Evolutionary conservation across 1,139 yeast genomes (phyloP), one percentile per base, ranked within the genome.

Genomic region (Zhuliangozyma parablackwelliae): DNA sequence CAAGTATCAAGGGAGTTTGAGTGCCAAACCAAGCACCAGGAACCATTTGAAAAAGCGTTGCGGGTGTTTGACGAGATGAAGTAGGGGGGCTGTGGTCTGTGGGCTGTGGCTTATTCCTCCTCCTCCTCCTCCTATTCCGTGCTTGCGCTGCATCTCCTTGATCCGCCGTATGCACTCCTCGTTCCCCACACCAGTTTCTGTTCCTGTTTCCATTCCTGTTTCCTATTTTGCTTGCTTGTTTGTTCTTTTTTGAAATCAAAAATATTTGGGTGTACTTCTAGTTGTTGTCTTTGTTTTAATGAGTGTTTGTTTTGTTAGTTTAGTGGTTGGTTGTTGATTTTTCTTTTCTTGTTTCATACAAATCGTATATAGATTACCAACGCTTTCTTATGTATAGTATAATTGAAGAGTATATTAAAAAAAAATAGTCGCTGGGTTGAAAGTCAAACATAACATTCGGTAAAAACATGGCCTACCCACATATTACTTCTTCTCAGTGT

Each of bases 41-140:
- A 46, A 36, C 55, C 60, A 13, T 39, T 61, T 37, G 60, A 59
- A 42, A 58, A 53, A 39, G 53, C 63, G 6, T 50, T 61, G 37
- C 53, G 56, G 37, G 48, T 61, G 37, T 61, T 61, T 43, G 47
- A 38, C 26, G 31, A 34, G 11, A 12, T 20, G 7, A 35, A 38
- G 29, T 31, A 25, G 23, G 16, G 26, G 27, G 21, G 10, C 23
- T n/a, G n/a, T n/a, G n/a, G n/a, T n/a, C n/a, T n/a, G 7, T 10
- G 21, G 10, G 10, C 16, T 5, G 30, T 10, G 12, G 16, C 21
- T 9, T n/a, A 3, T 28, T 28, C 21, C 7, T 28, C 10, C 21
- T 10, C 10, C 29, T n/a, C 7, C 28, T 32, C 7, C 28, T 20
- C 10, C 10, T 23, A 20, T 27, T 27, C 23, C 12, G 25, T 26